phyloP scores from a whole-genome alignment of 2,329 filamentous ascomycete genomes.

The Colletotrichum sp. region DNA sequence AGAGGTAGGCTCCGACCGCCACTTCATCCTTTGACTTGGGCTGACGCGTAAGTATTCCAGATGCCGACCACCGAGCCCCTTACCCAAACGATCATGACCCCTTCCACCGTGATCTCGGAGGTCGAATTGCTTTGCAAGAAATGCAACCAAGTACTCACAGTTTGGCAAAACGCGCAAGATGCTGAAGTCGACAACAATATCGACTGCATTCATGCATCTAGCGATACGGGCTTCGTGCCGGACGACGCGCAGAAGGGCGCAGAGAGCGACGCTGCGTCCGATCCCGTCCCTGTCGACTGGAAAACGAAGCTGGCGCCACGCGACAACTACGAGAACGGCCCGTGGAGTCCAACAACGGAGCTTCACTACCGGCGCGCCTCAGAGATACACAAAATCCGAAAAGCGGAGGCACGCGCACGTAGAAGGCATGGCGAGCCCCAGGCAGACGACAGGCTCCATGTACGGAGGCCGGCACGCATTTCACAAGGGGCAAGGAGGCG shows the following conservation, averaged over 20 bases:
- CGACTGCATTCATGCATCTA: fast-evolving
- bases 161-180: fast-evolving
- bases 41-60: neutral
- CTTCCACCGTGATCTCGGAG: neutral
- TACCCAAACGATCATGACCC: neutral
- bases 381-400: neutral
- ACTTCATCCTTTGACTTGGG: neutral
- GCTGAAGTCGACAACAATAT: fast-evolving
- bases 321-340: neutral
- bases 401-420: neutral
- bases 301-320: neutral
- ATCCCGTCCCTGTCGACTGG: neutral
- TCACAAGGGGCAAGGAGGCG: no score
- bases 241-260: neutral
- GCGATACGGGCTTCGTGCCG: neutral
- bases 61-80: neutral
- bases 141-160: neutral
- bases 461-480: neutral
- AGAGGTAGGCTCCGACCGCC: no score
- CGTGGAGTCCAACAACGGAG: neutral
- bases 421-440: no score
- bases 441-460: no score
- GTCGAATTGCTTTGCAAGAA: no score
- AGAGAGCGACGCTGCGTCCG: neutral
- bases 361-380: neutral